Conservation (phyloP, 177 flowering plant species). For the Vitis hybrid region DNA sequence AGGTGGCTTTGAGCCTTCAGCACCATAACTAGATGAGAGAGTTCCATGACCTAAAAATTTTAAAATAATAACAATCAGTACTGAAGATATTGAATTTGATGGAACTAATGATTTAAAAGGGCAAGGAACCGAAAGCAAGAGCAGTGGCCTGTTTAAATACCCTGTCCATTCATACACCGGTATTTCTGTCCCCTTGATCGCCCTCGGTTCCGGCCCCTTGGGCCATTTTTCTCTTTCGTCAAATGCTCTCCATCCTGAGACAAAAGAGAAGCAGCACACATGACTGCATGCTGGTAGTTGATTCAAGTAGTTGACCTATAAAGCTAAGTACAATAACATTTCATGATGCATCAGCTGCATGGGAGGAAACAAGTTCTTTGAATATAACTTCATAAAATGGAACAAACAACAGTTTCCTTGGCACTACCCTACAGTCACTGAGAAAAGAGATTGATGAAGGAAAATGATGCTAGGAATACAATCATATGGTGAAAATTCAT, state of each 20-base stretch:
- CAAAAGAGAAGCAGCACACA: not conserved
- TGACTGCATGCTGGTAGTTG: not conserved
- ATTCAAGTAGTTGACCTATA: no score
- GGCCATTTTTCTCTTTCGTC: slow-evolving; percentile 57
- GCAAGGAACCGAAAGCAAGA: not conserved
- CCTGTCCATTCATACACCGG: slow-evolving; percentile 43
- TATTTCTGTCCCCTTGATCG: slow-evolving; percentile 51
- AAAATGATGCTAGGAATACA: no score
- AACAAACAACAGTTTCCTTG: no score
- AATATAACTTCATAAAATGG: no score
- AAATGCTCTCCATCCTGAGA: slow-evolving; percentile 44
- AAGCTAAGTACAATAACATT: no score
- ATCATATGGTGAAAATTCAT: not conserved
- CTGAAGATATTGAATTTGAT: not conserved
- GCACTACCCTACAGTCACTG: no score
- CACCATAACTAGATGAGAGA: slow-evolving; percentile 21
- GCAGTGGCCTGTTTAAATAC: slow-evolving; percentile 23
- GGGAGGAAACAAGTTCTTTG: no score
- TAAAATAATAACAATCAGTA: not conserved
- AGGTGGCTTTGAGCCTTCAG: slow-evolving; percentile 65
- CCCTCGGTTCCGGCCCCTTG: slow-evolving; percentile 45
- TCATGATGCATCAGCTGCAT: no score
- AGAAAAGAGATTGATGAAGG: no score
- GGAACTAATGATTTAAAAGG: not conserved
- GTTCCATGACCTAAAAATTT: slow-evolving; percentile 62